Percentiles rank a stretch among this genome's conserved stretches.
Conservation (phyloP, 1,284 basidiomycete genomes). For the Leccinum insigne region DNA sequence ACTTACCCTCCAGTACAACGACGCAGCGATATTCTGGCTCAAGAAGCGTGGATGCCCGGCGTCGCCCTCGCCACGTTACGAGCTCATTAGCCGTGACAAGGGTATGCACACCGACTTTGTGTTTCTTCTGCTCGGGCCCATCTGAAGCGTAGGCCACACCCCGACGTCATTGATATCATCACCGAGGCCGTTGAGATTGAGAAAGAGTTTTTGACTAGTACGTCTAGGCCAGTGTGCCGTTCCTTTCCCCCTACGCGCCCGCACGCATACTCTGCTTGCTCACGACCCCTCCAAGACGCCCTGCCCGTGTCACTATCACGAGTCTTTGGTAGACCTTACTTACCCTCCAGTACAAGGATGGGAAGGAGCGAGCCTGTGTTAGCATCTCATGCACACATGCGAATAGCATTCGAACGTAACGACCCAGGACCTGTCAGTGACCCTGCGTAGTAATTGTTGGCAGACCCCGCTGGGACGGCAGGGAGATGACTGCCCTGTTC, state of each 20-base stretch:
- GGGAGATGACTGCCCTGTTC: too few relatives aligned
- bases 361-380: too few relatives aligned
- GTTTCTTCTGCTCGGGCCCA: conserved; percentile 87
- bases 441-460: too few relatives aligned
- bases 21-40: conserved; percentile 95
- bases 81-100: conserved; percentile 96
- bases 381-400: too few relatives aligned
- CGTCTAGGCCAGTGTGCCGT: conserved; percentile 2
- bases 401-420: too few relatives aligned
- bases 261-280: neutral
- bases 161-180: conserved; percentile 80
- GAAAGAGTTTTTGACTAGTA: conserved; percentile 80
- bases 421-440: too few relatives aligned
- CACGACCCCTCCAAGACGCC: conserved; percentile 47
- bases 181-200: conserved; percentile 83
- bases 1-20: too few relatives aligned
- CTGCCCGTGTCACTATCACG: conserved; percentile 58
- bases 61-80: conserved; percentile 89
- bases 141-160: conserved; percentile 77
- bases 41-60: conserved; percentile 99
- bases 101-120: conserved; percentile 99
- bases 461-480: too few relatives aligned
- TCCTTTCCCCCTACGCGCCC: neutral
- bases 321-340: too few relatives aligned
- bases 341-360: too few relatives aligned